These are phyloP conservation scores for Diaporthe sp. DNA, from an alignment of 2,329 filamentous ascomycete genomes.

Conservation along the genomic window DNA sequence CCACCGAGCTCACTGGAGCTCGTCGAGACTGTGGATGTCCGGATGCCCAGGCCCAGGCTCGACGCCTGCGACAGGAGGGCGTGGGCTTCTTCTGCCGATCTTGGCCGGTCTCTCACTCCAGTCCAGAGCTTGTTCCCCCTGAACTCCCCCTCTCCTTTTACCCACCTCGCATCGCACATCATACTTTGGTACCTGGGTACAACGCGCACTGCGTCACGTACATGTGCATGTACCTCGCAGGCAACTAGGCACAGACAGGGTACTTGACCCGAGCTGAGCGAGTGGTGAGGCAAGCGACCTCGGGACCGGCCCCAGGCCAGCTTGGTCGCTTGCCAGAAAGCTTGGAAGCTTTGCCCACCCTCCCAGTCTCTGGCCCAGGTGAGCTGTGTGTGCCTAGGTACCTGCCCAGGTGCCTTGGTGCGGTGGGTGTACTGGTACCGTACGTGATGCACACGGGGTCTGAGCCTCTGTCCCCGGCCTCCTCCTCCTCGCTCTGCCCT, in stretches of 20 bases:
- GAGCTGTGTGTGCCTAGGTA: not conserved
- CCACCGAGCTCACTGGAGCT: conserved; percentile 10
- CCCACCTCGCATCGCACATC: not conserved
- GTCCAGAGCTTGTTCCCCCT: conserved; percentile 10
- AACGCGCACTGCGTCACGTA: not conserved
- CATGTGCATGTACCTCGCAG: not conserved
- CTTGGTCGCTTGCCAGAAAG: not conserved
- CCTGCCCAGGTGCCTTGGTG: not conserved
- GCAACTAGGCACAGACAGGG: not conserved
- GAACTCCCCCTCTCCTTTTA: not conserved
- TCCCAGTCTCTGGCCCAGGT: conserved; percentile 11
- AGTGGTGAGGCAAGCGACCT: conserved; percentile 28
- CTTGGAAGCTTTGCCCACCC: conserved; percentile 25
- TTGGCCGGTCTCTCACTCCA: conserved; percentile 17
- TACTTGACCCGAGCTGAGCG: conserved; percentile 24
- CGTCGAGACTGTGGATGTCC: conserved; percentile 10
- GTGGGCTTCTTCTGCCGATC: conserved; percentile 29
- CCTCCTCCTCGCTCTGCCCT: not conserved
- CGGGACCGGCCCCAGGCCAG: conserved; percentile 12
- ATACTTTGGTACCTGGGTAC: conserved; percentile 23
- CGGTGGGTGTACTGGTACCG: not conserved
- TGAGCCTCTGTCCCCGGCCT: not conserved
- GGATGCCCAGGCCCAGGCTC: not conserved
- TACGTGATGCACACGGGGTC: conserved; percentile 6
- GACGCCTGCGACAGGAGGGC: conserved; percentile 1